These are phyloP conservation scores for Coniochaeta ligniaria DNA, from an alignment of 2,329 filamentous ascomycete genomes.

Conservation along the genomic window DNA sequence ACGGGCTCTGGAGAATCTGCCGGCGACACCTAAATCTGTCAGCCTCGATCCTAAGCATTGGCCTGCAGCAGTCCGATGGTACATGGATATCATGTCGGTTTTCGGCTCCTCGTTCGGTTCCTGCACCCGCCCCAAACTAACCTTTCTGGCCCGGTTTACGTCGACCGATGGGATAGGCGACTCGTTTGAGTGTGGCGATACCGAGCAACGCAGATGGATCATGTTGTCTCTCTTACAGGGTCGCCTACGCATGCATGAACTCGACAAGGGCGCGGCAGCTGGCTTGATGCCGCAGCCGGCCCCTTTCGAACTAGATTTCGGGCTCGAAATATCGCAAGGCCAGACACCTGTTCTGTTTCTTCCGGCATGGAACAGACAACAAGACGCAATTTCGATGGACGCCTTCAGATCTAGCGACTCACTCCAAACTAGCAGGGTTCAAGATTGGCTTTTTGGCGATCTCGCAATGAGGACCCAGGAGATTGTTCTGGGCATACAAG, in stretches of 20 bases:
- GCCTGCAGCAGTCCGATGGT: neutral
- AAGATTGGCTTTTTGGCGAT: neutral
- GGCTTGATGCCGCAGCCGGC: neutral
- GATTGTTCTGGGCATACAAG: neutral
- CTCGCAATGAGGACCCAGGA: neutral
- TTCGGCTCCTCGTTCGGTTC: neutral
- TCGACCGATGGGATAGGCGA: neutral
- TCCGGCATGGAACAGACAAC: neutral
- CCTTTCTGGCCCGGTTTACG: neutral
- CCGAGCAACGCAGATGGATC: neutral
- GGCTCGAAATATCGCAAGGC: neutral
- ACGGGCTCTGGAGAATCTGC: neutral
- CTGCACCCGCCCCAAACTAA: neutral
- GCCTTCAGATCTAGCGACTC: neutral
- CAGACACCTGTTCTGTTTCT: neutral
- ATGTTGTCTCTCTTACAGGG: neutral
- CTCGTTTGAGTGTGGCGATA: neutral
- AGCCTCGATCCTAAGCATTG: neutral
- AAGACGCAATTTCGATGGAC: neutral
- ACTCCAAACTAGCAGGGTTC: neutral
- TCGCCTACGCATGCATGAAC: neutral
- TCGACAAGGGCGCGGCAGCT: neutral
- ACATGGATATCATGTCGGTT: neutral
- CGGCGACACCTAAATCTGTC: neutral
- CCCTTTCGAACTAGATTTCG: neutral